These are phyloP conservation scores for Diaporthe vexans DNA, from an alignment of 2,329 filamentous ascomycete genomes.

Conservation along the genomic window DNA sequence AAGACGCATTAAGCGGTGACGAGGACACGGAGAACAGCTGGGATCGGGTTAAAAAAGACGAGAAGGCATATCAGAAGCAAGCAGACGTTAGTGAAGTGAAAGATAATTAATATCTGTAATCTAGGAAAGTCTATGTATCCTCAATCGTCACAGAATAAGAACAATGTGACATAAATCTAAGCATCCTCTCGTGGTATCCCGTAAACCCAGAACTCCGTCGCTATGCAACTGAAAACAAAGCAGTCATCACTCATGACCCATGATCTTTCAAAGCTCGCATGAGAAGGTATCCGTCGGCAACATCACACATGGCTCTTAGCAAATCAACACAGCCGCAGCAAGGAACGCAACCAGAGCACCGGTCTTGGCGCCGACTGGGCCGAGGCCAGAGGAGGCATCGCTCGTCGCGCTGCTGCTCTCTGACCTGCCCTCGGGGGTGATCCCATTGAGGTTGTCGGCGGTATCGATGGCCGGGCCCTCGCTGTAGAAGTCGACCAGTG, in stretches of 20 bases:
- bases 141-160: background rate
- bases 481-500: slow-evolving; percentile 86
- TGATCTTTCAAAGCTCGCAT: background rate
- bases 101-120: background rate
- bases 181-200: slow-evolving; percentile 1
- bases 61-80: background rate
- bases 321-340: slow-evolving; percentile 56
- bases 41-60: background rate
- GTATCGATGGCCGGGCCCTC: slow-evolving; percentile 77
- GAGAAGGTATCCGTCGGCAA: background rate
- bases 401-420: slow-evolving; percentile 41
- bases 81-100: background rate
- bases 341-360: slow-evolving; percentile 61
- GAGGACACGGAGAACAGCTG: slow-evolving; percentile 7
- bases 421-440: slow-evolving; percentile 50
- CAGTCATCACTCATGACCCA: slow-evolving; percentile 11
- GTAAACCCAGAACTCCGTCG: slow-evolving; percentile 47
- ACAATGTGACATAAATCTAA: slow-evolving; percentile 1
- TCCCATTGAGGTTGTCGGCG: slow-evolving; percentile 76
- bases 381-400: slow-evolving; percentile 37
- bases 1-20: background rate
- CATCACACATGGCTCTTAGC: slow-evolving; percentile 43
- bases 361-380: slow-evolving; percentile 44
- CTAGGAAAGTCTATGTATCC: background rate
- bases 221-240: slow-evolving; percentile 45